Evolutionary conservation across 176 grass and related monocot species (phyloP), one percentile per base, ranked within the genome.

Genomic region (Eragrostis nindensis): DNA sequence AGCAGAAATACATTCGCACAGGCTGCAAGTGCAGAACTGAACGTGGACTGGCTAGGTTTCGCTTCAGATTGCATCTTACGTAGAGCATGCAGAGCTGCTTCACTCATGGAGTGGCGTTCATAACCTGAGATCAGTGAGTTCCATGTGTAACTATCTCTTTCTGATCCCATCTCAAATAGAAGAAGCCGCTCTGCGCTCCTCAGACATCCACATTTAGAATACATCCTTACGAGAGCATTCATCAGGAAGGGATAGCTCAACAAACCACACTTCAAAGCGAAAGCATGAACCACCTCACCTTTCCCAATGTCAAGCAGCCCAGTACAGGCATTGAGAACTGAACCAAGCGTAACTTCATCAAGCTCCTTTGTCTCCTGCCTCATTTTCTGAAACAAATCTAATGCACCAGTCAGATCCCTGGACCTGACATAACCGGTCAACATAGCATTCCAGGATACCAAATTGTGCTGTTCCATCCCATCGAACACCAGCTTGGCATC

Each of bases 361-460:
- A 90, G 60, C 70, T 81, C 82, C 69, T 75, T 25, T 52, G 44
- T 83, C 75, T 95, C 92, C 25, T 55, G 74, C 59, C 87, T 43
- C 89, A 99, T 99, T 73, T 76, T 79, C 54, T 81, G 80, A 73
- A 99, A 93, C 26, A 99, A 91, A 82, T 77, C 60, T 70, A 95
- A 88, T 70, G 91, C 89, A 79, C 85, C 88, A 73, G 82, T 90
- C 86, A 90, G 86, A 82, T 83, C 74, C 76, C 62, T 78, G 27
- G 71, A 90, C 42, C 73, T 92, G 41, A 88, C 44, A 75, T 93
- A 93, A 21, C 88, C 88, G 14, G 59, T 90, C 62, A 99, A 81
- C 92, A 99, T 91, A 60, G 96, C 86, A 78, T 99, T 99, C 93
- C 96, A 99, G 8, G 89, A 93, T 39, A 99, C 89, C 2, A 95